phyloP scores from a whole-genome alignment of 257 asterid genomes.

The Fraxinus pennsylvanica region DNA sequence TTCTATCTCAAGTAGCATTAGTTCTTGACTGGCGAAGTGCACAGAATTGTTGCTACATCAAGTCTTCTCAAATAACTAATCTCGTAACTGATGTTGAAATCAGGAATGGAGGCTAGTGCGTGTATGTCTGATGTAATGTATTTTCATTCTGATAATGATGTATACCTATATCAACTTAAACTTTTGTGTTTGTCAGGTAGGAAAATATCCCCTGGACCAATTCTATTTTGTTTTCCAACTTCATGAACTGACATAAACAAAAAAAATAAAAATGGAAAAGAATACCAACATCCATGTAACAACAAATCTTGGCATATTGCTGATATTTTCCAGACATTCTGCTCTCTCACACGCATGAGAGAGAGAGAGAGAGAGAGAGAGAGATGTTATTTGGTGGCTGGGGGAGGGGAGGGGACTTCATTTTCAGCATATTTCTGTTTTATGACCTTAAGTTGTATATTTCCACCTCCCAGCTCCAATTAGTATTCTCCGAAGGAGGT shows the following conservation, averaged over 20 bases:
- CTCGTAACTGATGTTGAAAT: too few species aligned
- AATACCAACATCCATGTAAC: conserved; percentile 24
- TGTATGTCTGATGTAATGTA: not conserved
- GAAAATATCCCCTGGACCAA: not conserved
- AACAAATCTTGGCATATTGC: conserved; percentile 41
- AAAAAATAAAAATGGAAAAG: not conserved
- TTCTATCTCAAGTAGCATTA: too few species aligned
- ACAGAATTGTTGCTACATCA: too few species aligned
- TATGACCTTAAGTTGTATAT: not conserved
- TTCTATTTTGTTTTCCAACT: not conserved
- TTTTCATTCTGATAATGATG: not conserved
- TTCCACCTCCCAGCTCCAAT: not conserved
- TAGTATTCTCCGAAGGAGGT: conserved; percentile 33
- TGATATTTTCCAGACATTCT: conserved; percentile 13
- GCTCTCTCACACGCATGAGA: not conserved
- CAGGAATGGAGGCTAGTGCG: not conserved
- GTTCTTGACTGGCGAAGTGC: too few species aligned
- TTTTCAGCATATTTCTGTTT: conserved; percentile 43
- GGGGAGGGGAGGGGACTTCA: conserved; percentile 20
- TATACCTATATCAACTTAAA: not conserved
- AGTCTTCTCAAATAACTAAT: too few species aligned
- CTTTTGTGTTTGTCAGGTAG: not conserved
- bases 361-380: not conserved
- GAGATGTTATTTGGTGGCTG: not conserved
- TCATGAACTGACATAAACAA: not conserved